Evolutionary conservation across 768 basidiomycete species (phyloP).

Genomic region (Punctularia strigosozonata): DNA sequence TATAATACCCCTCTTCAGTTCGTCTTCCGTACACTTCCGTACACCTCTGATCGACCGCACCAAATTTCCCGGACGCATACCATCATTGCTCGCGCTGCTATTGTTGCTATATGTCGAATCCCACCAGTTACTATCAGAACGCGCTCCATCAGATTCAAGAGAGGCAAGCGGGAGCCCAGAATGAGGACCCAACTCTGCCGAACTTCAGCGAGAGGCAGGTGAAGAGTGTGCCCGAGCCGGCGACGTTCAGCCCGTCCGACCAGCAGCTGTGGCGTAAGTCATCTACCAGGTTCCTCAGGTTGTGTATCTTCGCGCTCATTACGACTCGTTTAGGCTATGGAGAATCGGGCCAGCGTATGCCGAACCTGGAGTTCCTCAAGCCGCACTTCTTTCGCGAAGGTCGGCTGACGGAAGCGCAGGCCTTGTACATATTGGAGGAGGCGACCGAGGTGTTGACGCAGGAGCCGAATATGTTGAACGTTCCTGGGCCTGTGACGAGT

Average conservation of each 20-base stretch:
- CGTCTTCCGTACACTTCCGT: no score
- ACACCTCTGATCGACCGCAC: no score
- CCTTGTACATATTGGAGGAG: constrained; percentile 66
- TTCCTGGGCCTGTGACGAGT: constrained; percentile 89
- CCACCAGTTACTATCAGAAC: constrained; percentile 11
- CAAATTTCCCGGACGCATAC: no score
- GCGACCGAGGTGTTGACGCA: constrained; percentile 52
- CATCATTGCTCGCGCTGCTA: no score
- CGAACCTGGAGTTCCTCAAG: constrained; percentile 73
- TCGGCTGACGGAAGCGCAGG: constrained; percentile 71
- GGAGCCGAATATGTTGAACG: constrained; percentile 80
- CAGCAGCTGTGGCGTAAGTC: constrained; percentile 64
- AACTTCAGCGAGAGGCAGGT: constrained; percentile 19
- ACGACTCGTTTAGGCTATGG: constrained; percentile 21
- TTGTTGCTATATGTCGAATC: no score
- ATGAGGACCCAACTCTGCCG: constrained; percentile 11
- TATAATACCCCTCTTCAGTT: no score
- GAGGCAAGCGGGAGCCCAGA: constrained; percentile 17
- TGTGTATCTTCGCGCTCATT: constrained; percentile 10
- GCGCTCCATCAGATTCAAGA: constrained; percentile 17
- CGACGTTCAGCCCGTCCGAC: constrained; percentile 50
- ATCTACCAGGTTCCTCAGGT: constrained; percentile 9
- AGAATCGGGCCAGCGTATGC: constrained; percentile 41
- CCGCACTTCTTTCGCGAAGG: constrained; percentile 88
- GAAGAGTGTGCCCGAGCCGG: constrained; percentile 40